Evolutionary conservation across 208 protist species (phyloP), one percentile per base, ranked within the genome.

Genomic region (Naegleria fowleri): DNA sequence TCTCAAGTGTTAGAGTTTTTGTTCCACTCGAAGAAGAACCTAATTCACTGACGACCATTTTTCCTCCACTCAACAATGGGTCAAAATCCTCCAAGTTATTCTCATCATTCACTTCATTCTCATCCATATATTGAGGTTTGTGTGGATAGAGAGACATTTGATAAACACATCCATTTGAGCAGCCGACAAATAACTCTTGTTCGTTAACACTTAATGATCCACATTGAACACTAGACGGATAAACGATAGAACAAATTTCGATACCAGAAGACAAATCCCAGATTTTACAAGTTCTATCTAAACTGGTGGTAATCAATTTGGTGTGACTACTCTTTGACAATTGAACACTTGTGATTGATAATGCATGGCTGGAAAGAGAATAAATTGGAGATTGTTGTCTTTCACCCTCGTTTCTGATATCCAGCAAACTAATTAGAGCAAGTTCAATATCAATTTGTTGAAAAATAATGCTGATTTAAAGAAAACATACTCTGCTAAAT

Each of bases 401-500:
- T 5, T 55, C n/a, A 25, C 6, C 16, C 5, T 58, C 16, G 1
- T 3, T 88, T 39, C n/a, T 48, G 11, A 88, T 39, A 88, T 88
- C 84, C 4, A 88, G 55, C 4, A 88, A 36, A 16, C 41, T 88
- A 29, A 48, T 22, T 40, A 48, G 43, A 48, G n/a, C n/a, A n/a
- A n/a, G n/a, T n/a, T 58, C 51, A 67, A 15, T 29, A 67, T 67
- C 1, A 67, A 67, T 22, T 67, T 67, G 22, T 67, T 58, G 51
- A 58, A 58, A 58, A 19, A 58, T 58, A 58, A 58, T 58, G 51
- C 5, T 19, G 15, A 84, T 11, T 19, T 40, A 40, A 84, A 38
- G 33, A 39, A 29, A 84, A 84, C 76, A 43, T 86, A 86, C 83
- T 86, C 83, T 51, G 84, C 43, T 36, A 88, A 52, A 59, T n/a